Evolutionary conservation across 140 eudicot species (phyloP).

Genomic region (Cichorium intybus): DNA sequence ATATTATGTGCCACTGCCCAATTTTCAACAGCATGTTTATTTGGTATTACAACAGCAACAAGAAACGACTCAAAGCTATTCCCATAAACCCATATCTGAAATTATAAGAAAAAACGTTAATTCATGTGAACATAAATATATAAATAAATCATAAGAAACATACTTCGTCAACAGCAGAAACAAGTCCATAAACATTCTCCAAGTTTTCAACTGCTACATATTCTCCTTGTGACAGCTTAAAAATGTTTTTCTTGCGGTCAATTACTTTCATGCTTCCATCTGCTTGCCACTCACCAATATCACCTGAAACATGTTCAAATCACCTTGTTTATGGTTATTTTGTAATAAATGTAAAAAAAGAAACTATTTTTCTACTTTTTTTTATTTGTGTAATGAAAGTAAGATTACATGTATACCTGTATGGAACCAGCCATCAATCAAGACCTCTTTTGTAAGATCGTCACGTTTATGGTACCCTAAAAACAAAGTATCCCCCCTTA

Average conservation of each 20-base stretch:
- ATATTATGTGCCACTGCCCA: constrained; percentile 65
- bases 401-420: constrained; percentile 45
- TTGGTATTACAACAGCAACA: constrained; percentile 82
- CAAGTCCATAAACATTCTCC: constrained; percentile 72
- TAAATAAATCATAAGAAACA: constrained; percentile 10
- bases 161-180: constrained; percentile 72
- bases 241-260: constrained; percentile 86
- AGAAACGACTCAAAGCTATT: constrained; percentile 87
- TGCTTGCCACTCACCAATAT: constrained; percentile 94
- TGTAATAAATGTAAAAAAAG: too few species aligned
- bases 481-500: constrained; percentile 75
- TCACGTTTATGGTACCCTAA: constrained; percentile 94
- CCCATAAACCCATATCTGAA: constrained; percentile 88
- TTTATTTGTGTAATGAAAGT: background rate
- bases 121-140: background rate
- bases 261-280: constrained; percentile 89
- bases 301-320: constrained; percentile 48
- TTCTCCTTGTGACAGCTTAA: constrained; percentile 93
- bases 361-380: too few species aligned
- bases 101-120: background rate
- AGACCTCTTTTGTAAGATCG: constrained; percentile 92
- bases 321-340: background rate
- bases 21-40: constrained; percentile 49
- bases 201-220: constrained; percentile 93
- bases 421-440: constrained; percentile 95